Base-by-base conservation (phyloP, 2,329 filamentous ascomycete genomes). In the Ilyonectria sp. region DNA sequence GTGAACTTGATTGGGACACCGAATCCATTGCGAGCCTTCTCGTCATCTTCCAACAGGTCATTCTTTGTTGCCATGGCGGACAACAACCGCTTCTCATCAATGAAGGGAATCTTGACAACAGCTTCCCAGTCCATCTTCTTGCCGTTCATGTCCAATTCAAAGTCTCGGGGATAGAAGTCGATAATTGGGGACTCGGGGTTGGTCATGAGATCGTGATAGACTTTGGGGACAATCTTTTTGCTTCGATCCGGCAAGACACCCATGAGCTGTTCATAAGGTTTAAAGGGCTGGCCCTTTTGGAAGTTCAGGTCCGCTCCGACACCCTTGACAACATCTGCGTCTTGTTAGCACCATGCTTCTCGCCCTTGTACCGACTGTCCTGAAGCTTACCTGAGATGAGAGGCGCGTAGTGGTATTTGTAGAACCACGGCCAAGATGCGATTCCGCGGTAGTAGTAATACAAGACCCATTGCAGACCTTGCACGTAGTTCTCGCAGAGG, bases 81-180 rank as follows among this genome's bases (percentile, higher is more conserved):
- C 62, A 99, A 86, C 2, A 99, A 85, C 29, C 96, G 90, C 75
- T 92, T 90, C 80, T 99, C 95, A 65, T 99, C 94, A 70, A 99
- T 99, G 82, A 99, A 99, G 0, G 96, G 96, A 77, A 99, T 99
- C 82, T 98, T 99, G 71, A 99, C 94, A 43, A 99, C 95, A 31
- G 96, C 96, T 79, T 99, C 96, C 96, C 96, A 99, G 71, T 99
- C 97, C 93, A 97, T 97, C 84, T 97, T 99, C 85, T 99, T 99
- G 67, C 96, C 97, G 75, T 99, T 98, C 96, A 99, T 98, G 79
- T 99, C 97, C 46, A 99, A 86, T 72, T 97, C 94, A 76, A 99
- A 99, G 75, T 99, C 96, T 74, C 95, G 90, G 2, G 96, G 96
- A 76, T 99, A 99, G 79, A 99, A 99, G 79, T 99, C 96, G 76